Evolutionary conservation across 2,329 filamentous ascomycete species (phyloP), one percentile per base, ranked within the genome.

Genomic region (Nothophaeocryptopus gaeumannii): DNA sequence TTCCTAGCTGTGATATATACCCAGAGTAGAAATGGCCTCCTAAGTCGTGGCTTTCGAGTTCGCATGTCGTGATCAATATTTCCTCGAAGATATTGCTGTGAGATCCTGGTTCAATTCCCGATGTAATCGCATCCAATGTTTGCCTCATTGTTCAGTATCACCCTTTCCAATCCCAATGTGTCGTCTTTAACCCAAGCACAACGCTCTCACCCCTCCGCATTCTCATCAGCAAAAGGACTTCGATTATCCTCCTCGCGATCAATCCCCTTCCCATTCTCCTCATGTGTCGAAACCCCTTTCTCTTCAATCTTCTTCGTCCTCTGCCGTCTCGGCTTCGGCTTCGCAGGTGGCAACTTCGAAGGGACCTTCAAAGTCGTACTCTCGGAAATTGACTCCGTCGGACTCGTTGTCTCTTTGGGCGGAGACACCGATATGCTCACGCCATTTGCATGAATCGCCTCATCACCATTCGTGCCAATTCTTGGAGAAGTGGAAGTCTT

Each of bases 141-240:
- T n/a, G n/a, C n/a, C n/a, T n/a, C 37, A 14, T 13, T n/a, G 31
- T 16, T 13, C 45, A 12, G n/a, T n/a, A 5, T 20, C 35, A 4
- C 36, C 30, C 16, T 31, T 12, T 13, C 26, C 20, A 15, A 15
- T 8, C 10, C 11, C 26, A 29, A 32, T 20, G 20, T 31, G 31
- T 32, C n/a, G n/a, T n/a, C n/a, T n/a, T n/a, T n/a, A n/a, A n/a
- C n/a, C n/a, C n/a, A n/a, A n/a, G n/a, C n/a, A n/a, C 13, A 15
- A 20, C 14, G 35, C 37, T 13, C 3, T 59, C 57, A 59, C 8
- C 50, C 49, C 36, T 50, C 50, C 16, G 50, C 55, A 45, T 59
- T 55, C 31, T 59, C 57, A 44, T 59, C 57, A 11, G 57, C 50
- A 47, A 59, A 59, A 34, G 57, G 57, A 45, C 57, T 59, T 10